Evolutionary conservation across 352 stramenopile species (phyloP).

Genomic region (Globisporangium iwayamae): DNA sequence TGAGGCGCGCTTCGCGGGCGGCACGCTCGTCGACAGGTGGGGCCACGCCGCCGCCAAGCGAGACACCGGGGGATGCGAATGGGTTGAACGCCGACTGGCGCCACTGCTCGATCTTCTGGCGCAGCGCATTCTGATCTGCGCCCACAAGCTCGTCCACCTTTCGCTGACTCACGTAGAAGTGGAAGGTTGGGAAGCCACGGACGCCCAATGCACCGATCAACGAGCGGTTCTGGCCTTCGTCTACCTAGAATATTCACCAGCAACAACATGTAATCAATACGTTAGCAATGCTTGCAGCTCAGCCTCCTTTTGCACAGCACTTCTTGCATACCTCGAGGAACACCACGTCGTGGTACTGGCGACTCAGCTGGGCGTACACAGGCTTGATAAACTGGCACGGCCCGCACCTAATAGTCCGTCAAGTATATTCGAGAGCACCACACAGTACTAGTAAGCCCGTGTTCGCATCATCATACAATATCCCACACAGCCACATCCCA

Average conservation of each 20-base stretch:
- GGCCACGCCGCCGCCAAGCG: slow-evolving; percentile 37
- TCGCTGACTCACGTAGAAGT: slow-evolving; percentile 87
- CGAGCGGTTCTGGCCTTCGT: slow-evolving; percentile 83
- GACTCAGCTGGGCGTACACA: slow-evolving; percentile 73
- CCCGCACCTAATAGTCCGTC: slow-evolving; percentile 40
- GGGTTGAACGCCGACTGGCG: slow-evolving; percentile 84
- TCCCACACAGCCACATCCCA: background rate
- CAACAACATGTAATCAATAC: background rate
- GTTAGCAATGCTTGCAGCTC: background rate
- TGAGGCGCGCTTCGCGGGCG: slow-evolving; percentile 76
- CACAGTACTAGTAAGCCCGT: background rate
- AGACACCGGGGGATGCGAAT: slow-evolving; percentile 71
- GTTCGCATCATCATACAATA: background rate
- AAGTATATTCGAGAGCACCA: background rate
- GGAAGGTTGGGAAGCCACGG: slow-evolving; percentile 88
- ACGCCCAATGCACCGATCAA: slow-evolving; percentile 77
- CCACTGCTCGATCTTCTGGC: slow-evolving; percentile 87
- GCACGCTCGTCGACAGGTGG: slow-evolving; percentile 57
- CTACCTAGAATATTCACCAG: slow-evolving; percentile 26
- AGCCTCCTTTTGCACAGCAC: background rate
- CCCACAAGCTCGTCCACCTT: slow-evolving; percentile 89
- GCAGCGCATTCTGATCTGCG: slow-evolving; percentile 77
- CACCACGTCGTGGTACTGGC: slow-evolving; percentile 83
- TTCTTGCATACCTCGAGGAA: slow-evolving; percentile 64
- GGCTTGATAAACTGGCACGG: slow-evolving; percentile 88